Evolutionary conservation across 2,329 filamentous ascomycete species (phyloP), one percentile per base, ranked within the genome.

Genomic region (Epichloe hybrida): DNA sequence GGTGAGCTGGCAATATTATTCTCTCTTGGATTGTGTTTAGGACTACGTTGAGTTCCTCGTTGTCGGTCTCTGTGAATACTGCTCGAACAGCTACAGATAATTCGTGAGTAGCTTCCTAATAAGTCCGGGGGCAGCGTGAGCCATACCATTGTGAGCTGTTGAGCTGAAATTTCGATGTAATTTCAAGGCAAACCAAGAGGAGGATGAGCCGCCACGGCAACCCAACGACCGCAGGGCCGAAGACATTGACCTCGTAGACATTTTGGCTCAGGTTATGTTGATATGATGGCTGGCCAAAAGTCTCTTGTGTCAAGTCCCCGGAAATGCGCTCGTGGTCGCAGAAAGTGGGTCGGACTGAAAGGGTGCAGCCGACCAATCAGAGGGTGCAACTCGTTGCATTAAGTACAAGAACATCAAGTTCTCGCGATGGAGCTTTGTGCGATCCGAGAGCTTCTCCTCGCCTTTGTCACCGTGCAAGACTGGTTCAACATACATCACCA

Each of bases 1-100:
- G 75, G 61, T 80, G 76, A 35, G 72, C 66, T n/a, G 81, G 81
- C 41, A 85, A 66, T 61, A 85, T 76, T 62, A 82, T 72, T 57
- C 76, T 75, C 44, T 72, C 66, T 55, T 81, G 78, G 61, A 84
- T 72, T 21, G 59, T 64, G 41, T 65, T 62, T 54, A 86, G 74
- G 35, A 73, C 59, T 11, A 62, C 52, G 61, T 83, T 74, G 53
- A 86, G 72, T 50, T 77, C 68, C 21, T 69, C 55, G 42, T 75
- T 74, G 13, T 75, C 76, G 4, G 77, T 74, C 49, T 71, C 67
- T 7, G 67, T 62, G 60, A 82, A 82, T 51, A 74, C 63, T 53
- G 62, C 61, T 48, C 60, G 61, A 50, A 69, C 57, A 45, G 57
- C 67, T 69, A 48, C 5, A 44, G 9, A 51, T 2, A 13, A 34